Percentiles rank a stretch among this genome's conserved stretches.
Evolutionary conservation across 2,329 filamentous ascomycete species (phyloP).

Genomic region (Hymenoscyphus fructigenus): DNA sequence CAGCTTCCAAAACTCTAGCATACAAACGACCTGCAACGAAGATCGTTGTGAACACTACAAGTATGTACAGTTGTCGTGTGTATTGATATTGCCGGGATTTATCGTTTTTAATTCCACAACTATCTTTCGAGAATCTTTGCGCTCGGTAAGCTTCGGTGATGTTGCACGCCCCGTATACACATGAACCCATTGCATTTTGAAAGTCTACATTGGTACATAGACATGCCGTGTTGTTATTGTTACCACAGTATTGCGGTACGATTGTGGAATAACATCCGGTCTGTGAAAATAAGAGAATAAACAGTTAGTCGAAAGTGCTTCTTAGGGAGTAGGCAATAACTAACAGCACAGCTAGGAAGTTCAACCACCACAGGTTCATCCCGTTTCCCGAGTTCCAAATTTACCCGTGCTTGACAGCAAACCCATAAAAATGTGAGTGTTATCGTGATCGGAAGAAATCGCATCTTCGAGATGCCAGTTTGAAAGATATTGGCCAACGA

Average conservation of each 20-base stretch:
- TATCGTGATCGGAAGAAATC: neutral
- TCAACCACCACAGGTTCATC: neutral
- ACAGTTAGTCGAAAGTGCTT: neutral
- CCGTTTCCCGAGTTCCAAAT: neutral
- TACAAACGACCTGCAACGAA: constrained; percentile 12
- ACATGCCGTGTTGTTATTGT: constrained; percentile 16
- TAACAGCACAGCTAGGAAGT: neutral
- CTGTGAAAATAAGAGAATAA: neutral
- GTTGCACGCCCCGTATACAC: constrained; percentile 15
- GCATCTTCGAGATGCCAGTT: neutral
- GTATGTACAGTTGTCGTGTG: constrained; percentile 6
- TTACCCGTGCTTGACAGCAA: neutral
- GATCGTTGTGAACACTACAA: constrained; percentile 11
- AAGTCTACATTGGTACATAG: constrained; percentile 11
- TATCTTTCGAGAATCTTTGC: constrained; percentile 12
- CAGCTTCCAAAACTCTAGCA: constrained; percentile 14
- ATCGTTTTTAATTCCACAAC: constrained; percentile 17
- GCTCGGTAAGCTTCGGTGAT: constrained; percentile 11
- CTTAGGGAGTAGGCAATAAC: neutral
- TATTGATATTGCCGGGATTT: constrained; percentile 10
- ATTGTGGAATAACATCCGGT: constrained; percentile 22
- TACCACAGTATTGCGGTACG: constrained; percentile 16
- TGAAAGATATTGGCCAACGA: neutral
- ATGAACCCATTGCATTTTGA: constrained; percentile 10
- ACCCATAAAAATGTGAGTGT: neutral